A percentile compares a stretch with the other conserved stretches of the same genome.
Evolutionary conservation across 331 rosid species (phyloP).

Genomic region (Ulmus americana): DNA sequence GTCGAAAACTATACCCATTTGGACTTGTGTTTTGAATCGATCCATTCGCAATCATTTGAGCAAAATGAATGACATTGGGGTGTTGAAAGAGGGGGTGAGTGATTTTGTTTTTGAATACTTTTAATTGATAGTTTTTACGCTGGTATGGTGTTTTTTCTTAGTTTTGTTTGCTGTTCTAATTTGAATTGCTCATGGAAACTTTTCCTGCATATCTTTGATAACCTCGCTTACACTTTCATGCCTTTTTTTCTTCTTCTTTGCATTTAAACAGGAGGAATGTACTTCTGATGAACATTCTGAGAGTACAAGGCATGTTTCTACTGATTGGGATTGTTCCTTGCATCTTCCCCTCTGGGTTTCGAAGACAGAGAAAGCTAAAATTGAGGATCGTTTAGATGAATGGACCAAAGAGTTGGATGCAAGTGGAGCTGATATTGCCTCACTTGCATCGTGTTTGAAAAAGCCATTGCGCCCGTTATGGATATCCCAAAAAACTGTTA

Average conservation of each 20-base stretch:
- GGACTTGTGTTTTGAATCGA: conserved; percentile 86
- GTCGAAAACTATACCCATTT: conserved; percentile 93
- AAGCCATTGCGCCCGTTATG: conserved; percentile 85
- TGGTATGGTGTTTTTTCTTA: too few species aligned
- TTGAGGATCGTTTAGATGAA: conserved; percentile 61
- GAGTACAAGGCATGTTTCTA: conserved; percentile 11
- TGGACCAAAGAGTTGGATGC: conserved; percentile 59
- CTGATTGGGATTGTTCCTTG: conserved; percentile 85
- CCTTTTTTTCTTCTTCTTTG: conserved; percentile 1
- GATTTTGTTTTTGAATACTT: neutral
- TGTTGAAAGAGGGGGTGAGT: conserved; percentile 36
- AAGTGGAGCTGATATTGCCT: conserved; percentile 76
- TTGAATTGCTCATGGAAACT: neutral
- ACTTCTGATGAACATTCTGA: conserved; percentile 21
- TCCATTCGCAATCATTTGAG: conserved; percentile 39
- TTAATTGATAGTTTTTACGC: neutral
- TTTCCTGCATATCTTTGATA: neutral
- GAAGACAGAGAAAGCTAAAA: conserved; percentile 57
- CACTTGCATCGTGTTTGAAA: conserved; percentile 56
- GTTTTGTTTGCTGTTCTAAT: neutral
- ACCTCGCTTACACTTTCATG: neutral
- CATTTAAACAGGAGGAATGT: conserved; percentile 33
- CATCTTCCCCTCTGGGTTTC: conserved; percentile 92
- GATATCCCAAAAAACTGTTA: conserved; percentile 81
- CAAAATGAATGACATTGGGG: conserved; percentile 15